Evolutionary conservation across 129 eudicot genomes (phyloP), one percentile per base, ranked within the genome.

Genomic region (Flaveria bidentis): DNA sequence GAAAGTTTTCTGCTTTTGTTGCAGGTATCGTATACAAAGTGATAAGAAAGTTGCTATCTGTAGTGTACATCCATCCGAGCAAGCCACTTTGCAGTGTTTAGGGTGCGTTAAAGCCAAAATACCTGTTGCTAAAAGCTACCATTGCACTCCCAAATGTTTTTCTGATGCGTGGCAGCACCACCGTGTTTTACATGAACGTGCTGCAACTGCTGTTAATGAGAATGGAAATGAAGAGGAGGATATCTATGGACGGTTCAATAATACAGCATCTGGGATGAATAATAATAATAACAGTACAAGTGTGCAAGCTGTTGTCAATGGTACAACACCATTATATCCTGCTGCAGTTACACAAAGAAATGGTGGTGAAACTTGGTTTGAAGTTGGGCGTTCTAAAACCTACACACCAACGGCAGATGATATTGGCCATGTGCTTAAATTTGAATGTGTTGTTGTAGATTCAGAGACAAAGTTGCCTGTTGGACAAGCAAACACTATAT

Each of bases 391-490:
- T 17, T 86, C 87, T 2, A 95, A 95, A 79, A 91, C 92, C 7
- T 95, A 95, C 75, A 95, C 99, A 11, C 99, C 99, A 25, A 85
- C 99, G 3, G 89, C 89, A 41, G 96, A 95, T 86, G 99, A 95
- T 84, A 87, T 95, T 30, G 99, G 99, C 5, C 90, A 91, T 76
- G 94, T 86, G 67, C 96, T 95, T 58, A 95, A 86, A 78, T 89
- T 95, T 75, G 99, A 95, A 77, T 95, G 99, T 81, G 89, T 85
- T 67, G 96, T 95, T 49, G 92, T 95, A 12, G 87, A 89, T 79
- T 89, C 83, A 7, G 97, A 95, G 76, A 89, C 92, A 26, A 95
- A 86, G 69, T 76, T 72, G 70, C 52, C 89, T 71, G 94, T 89
- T 60, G 99, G 96, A 69, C 84, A 74, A 55, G 64, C 84, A 14